Evolutionary conservation across 2,329 filamentous ascomycete species (phyloP).

Genomic region (Aspergillus unguis): DNA sequence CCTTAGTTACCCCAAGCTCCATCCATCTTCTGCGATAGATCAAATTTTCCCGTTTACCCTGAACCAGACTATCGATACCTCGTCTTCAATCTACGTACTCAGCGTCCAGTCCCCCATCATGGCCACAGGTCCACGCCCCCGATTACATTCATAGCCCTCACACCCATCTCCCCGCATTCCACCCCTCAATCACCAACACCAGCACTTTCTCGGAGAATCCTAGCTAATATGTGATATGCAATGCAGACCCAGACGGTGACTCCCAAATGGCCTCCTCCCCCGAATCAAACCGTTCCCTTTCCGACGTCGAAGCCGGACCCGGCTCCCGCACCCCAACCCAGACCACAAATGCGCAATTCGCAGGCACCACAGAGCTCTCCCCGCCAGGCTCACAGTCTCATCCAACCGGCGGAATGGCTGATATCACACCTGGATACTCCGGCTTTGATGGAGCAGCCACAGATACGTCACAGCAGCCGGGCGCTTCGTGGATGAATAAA

Average conservation of each 20-base stretch:
- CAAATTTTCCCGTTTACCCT: neutral
- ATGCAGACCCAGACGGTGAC: slow-evolving; percentile 52
- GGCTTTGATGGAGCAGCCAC: neutral
- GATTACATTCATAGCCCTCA: slow-evolving; percentile 1
- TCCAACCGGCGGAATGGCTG: neutral
- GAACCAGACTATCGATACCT: neutral
- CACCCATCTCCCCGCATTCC: slow-evolving; percentile 1
- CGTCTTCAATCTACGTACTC: no score
- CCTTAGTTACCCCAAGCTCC: neutral
- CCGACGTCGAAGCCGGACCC: slow-evolving; percentile 39
- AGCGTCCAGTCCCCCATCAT: slow-evolving; percentile 12
- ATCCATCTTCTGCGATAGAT: neutral
- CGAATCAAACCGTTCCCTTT: slow-evolving; percentile 35
- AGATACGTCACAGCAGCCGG: slow-evolving; percentile 31
- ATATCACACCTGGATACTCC: neutral
- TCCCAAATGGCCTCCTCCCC: slow-evolving; percentile 54
- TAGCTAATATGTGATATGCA: neutral
- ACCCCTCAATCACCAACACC: neutral
- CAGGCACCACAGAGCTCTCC: slow-evolving; percentile 48
- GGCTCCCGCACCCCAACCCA: slow-evolving; percentile 44
- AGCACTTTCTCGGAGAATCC: neutral
- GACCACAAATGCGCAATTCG: slow-evolving; percentile 19
- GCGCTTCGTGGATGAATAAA: slow-evolving; percentile 54
- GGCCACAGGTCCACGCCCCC: slow-evolving; percentile 21
- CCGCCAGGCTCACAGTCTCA: slow-evolving; percentile 52